Evolutionary conservation across 2,329 filamentous ascomycete genomes (phyloP).

Genomic region (Claviceps maximensis): DNA sequence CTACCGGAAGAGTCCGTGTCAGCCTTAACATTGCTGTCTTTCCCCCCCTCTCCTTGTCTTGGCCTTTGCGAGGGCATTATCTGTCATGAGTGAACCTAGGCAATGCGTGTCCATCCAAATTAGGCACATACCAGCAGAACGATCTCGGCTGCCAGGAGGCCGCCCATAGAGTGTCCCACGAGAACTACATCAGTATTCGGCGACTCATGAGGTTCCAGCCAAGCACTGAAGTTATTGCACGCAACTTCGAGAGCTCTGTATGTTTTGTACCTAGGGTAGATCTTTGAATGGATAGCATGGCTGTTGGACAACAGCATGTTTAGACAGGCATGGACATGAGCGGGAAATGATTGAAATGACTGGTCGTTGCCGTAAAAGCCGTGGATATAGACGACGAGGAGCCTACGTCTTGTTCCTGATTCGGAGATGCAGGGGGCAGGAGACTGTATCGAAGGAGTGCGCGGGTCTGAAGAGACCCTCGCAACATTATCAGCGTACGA

Average conservation of each 20-base stretch:
- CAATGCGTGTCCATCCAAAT: no score
- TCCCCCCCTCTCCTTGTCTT: no score
- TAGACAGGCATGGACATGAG: constrained; percentile 68
- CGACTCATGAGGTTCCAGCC: constrained; percentile 67
- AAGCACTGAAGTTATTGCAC: constrained; percentile 69
- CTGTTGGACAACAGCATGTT: constrained; percentile 53
- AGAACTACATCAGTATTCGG: constrained; percentile 65
- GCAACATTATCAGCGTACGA: not conserved
- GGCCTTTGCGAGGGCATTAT: not conserved
- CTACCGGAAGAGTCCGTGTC: constrained; percentile 9
- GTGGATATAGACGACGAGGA: constrained; percentile 77
- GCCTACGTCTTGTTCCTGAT: no score
- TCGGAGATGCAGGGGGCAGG: constrained; percentile 18
- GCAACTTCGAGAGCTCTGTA: constrained; percentile 62
- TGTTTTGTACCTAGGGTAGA: constrained; percentile 70
- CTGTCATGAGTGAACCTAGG: not conserved
- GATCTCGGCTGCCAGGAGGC: constrained; percentile 68
- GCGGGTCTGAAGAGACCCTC: constrained; percentile 24
- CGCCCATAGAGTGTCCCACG: constrained; percentile 83
- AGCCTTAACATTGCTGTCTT: not conserved
- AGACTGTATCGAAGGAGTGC: constrained; percentile 35
- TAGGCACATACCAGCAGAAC: constrained; percentile 41
- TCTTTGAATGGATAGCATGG: constrained; percentile 75
- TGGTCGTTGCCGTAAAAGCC: constrained; percentile 83
- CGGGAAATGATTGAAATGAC: constrained; percentile 78